These are phyloP conservation scores for Claviceps sp. DNA, from an alignment of 2,329 filamentous ascomycete species.

Conservation along the genomic window DNA sequence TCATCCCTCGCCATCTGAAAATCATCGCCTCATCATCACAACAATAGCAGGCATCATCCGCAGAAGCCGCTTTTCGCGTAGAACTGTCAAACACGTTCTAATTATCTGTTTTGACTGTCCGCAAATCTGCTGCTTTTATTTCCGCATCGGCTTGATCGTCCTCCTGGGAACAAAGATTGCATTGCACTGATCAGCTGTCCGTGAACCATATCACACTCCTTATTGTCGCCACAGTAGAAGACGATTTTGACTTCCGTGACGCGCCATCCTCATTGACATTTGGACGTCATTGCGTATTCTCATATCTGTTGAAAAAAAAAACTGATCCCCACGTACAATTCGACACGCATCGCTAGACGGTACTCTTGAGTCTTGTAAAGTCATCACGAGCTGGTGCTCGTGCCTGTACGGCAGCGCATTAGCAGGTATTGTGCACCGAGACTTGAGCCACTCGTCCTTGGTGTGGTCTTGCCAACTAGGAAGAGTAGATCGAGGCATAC, in stretches of 20 bases:
- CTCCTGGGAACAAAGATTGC: background rate
- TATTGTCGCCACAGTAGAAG: conserved; percentile 12
- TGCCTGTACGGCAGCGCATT: background rate
- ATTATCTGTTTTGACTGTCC: background rate
- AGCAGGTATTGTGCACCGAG: background rate
- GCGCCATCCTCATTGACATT: conserved; percentile 4
- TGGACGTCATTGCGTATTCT: conserved; percentile 8
- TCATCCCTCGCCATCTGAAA: background rate
- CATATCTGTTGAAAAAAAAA: background rate
- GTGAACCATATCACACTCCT: conserved; percentile 8
- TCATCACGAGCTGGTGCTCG: conserved; percentile 1
- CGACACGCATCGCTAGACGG: conserved; percentile 1
- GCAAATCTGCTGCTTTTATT: background rate
- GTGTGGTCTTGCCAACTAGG: background rate
- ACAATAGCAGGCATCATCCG: background rate
- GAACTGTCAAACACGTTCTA: background rate
- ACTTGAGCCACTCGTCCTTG: background rate
- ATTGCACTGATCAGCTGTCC: conserved; percentile 2
- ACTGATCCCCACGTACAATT: conserved; percentile 4
- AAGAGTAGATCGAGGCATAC: background rate
- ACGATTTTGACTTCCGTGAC: conserved; percentile 6
- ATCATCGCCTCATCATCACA: background rate
- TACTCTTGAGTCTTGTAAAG: conserved; percentile 6
- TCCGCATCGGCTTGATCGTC: background rate
- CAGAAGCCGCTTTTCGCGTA: background rate